Base-by-base conservation (phyloP, 108 stramenopile genomes). In the Skeletonema grethae region DNA sequence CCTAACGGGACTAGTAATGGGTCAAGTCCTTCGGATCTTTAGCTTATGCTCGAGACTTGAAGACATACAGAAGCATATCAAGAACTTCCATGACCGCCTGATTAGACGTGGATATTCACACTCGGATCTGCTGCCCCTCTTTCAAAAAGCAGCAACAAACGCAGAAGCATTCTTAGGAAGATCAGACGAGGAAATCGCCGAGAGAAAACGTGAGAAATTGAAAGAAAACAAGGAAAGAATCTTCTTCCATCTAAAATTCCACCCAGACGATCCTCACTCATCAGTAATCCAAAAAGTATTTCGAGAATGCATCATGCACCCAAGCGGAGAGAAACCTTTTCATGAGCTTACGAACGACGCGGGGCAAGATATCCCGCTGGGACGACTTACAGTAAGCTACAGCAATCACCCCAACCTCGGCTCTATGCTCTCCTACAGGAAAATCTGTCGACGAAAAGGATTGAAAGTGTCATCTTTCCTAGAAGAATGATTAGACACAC, bases 11-110 rank as follows among this genome's bases (percentile, higher is more conserved):
- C 16, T 77, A 0, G 22, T 78, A 12, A 60, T 50, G 4, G 70
- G 80, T 7, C 41, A 72, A 15, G 28, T 67, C 28, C 75, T 72
- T 12, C 69, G 75, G 0, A 65, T 71, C 48, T 64, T 60, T 31
- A 36, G 36, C 9, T 63, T 82, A 5, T 76, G 75, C 58, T 30
- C 60, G 4, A 5, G 4, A 2, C 16, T 24, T 5, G 16, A 29
- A 2, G 64, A 77, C 7, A n/a, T 67, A 6, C 20, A 25, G 24
- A 39, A 41, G 4, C 35, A 66, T 18, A 18, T 75, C 36, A 56
- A 43, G 15, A 39, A 57, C 18, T 82, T 82, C 75, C 64, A 53
- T 15, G 29, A 38, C 31, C 55, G 80, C 41, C 58, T 82, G 4
- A 31, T 66, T 30, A 28, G 56, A 12, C 29, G 80, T 22, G 80